Evolutionary conservation across 2,329 filamentous ascomycete species (phyloP), one percentile per base, ranked within the genome.

Genomic region (Venturia nashicola): DNA sequence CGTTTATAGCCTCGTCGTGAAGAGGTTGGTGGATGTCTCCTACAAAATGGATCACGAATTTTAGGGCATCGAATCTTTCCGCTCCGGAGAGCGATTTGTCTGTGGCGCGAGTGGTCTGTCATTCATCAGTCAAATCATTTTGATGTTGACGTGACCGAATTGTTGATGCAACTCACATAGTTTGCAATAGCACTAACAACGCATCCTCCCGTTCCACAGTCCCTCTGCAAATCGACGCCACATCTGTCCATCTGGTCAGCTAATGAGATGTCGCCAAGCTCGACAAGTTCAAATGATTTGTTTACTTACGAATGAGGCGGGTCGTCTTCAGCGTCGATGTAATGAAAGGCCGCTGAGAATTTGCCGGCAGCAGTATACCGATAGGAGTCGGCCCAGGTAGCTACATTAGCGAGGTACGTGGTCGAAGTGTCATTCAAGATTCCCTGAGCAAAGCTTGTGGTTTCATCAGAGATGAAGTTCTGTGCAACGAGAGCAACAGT

Each of bases 1-100:
- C 66, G 7, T 74, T 75, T 16, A 76, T 69, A 48, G 73, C 76
- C 69, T 84, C 81, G 14, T 79, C 78, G 68, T 84, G 82, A 60
- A 95, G 77, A 0, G 88, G 89, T 70, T 91, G 91, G 65, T 84
- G 84, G 34, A 90, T 83, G 71, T 96, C 91, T 64, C 90, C 83
- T 12, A 94, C 75, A 69, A 83, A 81, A 66, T 76, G 80, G 27
- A 83, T 72, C 62, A 83, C 71, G 72, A 79, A 82, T 64, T 77
- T 76, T 23, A 83, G 69, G 0, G 79, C 79, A 60, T 78, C 75
- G 65, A 75, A 74, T 46, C 72, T 71, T 67, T 78, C 72, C 20
- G 65, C 66, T 8, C 68, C 67, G 57, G 70, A 67, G 43, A 78
- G 64, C 27, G 64, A 65, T 4, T 67, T 68, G 59, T 70, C 66